phyloP scores from a whole-genome alignment of 208 protist species.

The Wallacemonas sp. region DNA sequence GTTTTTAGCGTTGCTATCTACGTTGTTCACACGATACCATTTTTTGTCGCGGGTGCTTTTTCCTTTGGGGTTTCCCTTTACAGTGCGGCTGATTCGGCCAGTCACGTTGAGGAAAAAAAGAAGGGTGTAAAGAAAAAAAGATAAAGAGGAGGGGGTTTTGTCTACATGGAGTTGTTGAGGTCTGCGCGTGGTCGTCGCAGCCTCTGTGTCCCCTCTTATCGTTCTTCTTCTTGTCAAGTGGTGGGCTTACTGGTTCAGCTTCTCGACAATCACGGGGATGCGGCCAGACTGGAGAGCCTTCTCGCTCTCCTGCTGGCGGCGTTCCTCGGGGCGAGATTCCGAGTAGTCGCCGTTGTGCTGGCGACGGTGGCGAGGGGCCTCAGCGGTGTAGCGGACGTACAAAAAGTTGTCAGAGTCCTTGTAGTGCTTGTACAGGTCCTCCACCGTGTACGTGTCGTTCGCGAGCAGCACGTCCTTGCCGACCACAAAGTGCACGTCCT shows the following conservation, averaged over 20 bases:
- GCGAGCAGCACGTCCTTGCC: constrained; percentile 4
- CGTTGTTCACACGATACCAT: too few species aligned
- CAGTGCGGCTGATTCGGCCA: too few species aligned
- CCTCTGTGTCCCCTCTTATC: too few species aligned
- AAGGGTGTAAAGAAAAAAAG: too few species aligned
- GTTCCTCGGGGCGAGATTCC: neutral
- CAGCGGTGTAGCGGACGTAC: constrained; percentile 3
- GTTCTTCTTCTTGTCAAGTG: too few species aligned
- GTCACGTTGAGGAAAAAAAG: too few species aligned
- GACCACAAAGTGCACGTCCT: constrained; percentile 10
- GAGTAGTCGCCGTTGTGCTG: constrained; percentile 2
- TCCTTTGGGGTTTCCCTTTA: too few species aligned
- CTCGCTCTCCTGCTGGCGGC: neutral
- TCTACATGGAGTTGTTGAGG: too few species aligned
- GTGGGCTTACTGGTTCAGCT: constrained; percentile 10
- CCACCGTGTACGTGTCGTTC: constrained; percentile 5
- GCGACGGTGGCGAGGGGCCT: neutral
- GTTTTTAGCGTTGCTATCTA: too few species aligned
- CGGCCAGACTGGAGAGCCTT: constrained; percentile 4
- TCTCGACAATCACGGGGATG: constrained; percentile 12
- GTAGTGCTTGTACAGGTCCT: constrained; percentile 15
- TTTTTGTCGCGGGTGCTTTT: too few species aligned
- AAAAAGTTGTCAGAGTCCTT: neutral
- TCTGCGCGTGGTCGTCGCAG: too few species aligned
- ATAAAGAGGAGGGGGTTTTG: too few species aligned